These are phyloP conservation scores for Musa balbisiana DNA, from an alignment of 202 grass and related monocot species.

Conservation along the genomic window DNA sequence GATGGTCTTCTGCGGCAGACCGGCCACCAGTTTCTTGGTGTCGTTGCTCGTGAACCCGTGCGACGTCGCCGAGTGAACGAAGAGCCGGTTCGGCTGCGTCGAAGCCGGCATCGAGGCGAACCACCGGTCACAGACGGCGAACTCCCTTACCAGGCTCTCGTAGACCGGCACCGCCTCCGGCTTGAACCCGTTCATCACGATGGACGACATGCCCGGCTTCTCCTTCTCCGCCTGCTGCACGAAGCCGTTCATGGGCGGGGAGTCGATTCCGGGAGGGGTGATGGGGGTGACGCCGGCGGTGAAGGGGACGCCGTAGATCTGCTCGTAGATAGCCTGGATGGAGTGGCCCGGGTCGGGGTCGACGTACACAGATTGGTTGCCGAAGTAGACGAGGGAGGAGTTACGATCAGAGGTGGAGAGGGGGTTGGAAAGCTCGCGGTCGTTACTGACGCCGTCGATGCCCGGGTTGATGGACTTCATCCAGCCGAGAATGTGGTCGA, in stretches of 20 bases:
- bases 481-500: constrained; percentile 32
- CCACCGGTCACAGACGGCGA: constrained; percentile 27
- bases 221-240: constrained; percentile 24
- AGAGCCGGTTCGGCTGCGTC: constrained; percentile 32
- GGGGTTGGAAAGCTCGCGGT: constrained; percentile 13
- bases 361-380: constrained; percentile 16
- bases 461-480: background rate
- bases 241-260: constrained; percentile 28
- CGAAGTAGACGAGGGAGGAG: constrained; percentile 11
- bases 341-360: constrained; percentile 28
- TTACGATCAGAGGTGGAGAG: constrained; percentile 6
- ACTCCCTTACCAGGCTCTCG: constrained; percentile 15
- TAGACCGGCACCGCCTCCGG: constrained; percentile 24
- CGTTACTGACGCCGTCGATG: constrained; percentile 20
- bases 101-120: constrained; percentile 24
- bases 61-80: constrained; percentile 30
- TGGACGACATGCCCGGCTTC: background rate
- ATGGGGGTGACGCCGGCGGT: background rate
- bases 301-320: constrained; percentile 23
- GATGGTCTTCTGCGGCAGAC: constrained; percentile 31
- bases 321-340: constrained; percentile 29
- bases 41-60: constrained; percentile 25
- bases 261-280: background rate
- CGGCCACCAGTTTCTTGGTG: constrained; percentile 16
- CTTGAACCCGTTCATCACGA: constrained; percentile 24